Conservation (phyloP, 352 stramenopile species). For the Lagenidium sp. region DNA sequence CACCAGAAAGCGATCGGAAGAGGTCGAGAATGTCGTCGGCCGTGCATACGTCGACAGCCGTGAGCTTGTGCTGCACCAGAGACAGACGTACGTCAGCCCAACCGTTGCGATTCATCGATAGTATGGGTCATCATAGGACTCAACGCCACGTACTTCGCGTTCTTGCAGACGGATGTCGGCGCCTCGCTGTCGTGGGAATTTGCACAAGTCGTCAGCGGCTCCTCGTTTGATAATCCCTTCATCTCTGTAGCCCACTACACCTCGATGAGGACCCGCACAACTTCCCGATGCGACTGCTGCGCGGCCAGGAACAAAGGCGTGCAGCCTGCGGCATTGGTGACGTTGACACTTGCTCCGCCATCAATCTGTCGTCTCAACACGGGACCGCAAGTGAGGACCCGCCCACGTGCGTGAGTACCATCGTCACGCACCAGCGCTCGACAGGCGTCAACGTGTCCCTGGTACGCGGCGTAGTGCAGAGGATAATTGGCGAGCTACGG, state of each 20-base stretch:
- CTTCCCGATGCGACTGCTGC: conserved; percentile 36
- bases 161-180: not conserved
- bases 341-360: conserved; percentile 45
- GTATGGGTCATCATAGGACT: too few species aligned
- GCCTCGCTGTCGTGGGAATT: not conserved
- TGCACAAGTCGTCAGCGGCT: not conserved
- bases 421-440: conserved; percentile 23
- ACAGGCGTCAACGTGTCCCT: conserved; percentile 36
- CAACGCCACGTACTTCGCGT: too few species aligned
- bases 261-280: conserved; percentile 45
- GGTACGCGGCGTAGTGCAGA: conserved; percentile 74
- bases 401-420: not conserved
- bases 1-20: conserved; percentile 30
- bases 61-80: conserved; percentile 53
- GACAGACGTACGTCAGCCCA: too few species aligned
- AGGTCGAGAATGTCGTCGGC: conserved; percentile 27
- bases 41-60: conserved; percentile 49
- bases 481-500: conserved; percentile 41
- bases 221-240: too few species aligned
- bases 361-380: conserved; percentile 18
- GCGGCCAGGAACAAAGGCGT: conserved; percentile 63
- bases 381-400: not conserved
- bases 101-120: too few species aligned
- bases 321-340: conserved; percentile 38
- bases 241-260: conserved; percentile 10